Conservation (phyloP, 345 rosid genomes). For the Abelmoschus esculentus region DNA sequence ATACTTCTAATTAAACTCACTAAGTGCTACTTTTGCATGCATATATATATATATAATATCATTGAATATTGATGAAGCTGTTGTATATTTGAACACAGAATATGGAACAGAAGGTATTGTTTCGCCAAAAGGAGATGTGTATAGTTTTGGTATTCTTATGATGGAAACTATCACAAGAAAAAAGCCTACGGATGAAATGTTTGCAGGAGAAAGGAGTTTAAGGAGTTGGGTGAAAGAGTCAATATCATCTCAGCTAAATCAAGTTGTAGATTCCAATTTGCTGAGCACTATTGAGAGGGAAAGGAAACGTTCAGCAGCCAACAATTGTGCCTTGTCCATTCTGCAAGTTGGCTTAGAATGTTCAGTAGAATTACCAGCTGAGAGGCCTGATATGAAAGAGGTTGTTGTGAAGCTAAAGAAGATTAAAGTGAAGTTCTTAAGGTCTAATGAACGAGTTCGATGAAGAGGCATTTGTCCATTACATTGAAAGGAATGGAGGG, state of each 20-base stretch:
- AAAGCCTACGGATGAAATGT: slow-evolving; percentile 8
- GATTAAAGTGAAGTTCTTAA: neutral
- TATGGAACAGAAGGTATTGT: slow-evolving; percentile 7
- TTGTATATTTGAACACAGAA: neutral
- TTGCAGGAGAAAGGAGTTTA: slow-evolving; percentile 2
- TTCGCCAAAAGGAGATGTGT: slow-evolving; percentile 13
- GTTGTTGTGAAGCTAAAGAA: neutral
- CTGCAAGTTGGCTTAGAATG: neutral
- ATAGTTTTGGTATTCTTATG: slow-evolving; percentile 12
- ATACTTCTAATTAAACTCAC: neutral
- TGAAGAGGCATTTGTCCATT: too few relatives aligned
- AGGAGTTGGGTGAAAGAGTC: slow-evolving; percentile 2
- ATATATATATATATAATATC: neutral
- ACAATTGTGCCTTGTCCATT: neutral
- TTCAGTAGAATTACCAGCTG: neutral
- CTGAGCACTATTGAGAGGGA: neutral
- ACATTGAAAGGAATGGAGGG: too few relatives aligned
- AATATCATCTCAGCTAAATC: neutral
- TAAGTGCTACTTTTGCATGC: too few relatives aligned
- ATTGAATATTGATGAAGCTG: neutral
- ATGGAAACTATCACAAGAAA: slow-evolving; percentile 15
- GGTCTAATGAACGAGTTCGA: neutral
- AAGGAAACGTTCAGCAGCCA: neutral
- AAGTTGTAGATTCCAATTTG: neutral
- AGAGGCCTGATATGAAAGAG: neutral